phyloP scores from a whole-genome alignment of 2,329 filamentous ascomycete genomes.

The Didymella exigua region DNA sequence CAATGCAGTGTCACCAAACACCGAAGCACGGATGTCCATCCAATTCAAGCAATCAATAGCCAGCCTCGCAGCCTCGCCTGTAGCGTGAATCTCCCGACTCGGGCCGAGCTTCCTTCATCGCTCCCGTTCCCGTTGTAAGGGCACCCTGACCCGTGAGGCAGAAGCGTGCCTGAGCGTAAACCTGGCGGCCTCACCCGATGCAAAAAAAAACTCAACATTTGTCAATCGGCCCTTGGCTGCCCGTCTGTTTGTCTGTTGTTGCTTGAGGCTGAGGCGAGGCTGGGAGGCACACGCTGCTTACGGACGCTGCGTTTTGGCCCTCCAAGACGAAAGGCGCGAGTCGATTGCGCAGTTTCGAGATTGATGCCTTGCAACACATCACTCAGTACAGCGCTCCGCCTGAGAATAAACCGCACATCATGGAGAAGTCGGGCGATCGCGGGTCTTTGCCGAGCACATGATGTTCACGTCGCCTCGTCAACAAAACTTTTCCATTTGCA shows the following conservation, averaged over 20 bases:
- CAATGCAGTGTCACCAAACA: conserved; percentile 15
- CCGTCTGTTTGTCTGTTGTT: not conserved
- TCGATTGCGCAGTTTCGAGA: not conserved
- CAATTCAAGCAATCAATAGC: conserved; percentile 14
- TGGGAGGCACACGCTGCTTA: not conserved
- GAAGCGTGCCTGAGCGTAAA: conserved; percentile 5
- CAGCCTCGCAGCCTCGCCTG: conserved; percentile 13
- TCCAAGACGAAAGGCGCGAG: not conserved
- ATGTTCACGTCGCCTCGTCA: conserved; percentile 11
- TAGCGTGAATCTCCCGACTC: conserved; percentile 17
- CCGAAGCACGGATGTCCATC: conserved; percentile 9
- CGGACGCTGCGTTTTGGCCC: not conserved
- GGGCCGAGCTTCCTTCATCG: conserved; percentile 17
- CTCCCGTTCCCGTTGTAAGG: conserved; percentile 15
- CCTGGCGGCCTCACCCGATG: conserved; percentile 1
- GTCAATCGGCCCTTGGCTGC: not conserved
- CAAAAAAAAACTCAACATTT: not conserved
- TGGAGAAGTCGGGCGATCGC: conserved; percentile 4
- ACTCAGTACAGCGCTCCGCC: not conserved
- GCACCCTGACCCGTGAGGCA: conserved; percentile 5
- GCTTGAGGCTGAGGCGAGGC: not conserved
- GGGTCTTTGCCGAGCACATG: conserved; percentile 15
- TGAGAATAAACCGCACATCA: not conserved
- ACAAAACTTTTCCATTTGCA: conserved; percentile 1
- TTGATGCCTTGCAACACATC: not conserved